Percentiles rank a stretch among this genome's conserved stretches.
Evolutionary conservation across 108 stramenopile genomes (phyloP).

Genomic region (Skeletonema marinoi): DNA sequence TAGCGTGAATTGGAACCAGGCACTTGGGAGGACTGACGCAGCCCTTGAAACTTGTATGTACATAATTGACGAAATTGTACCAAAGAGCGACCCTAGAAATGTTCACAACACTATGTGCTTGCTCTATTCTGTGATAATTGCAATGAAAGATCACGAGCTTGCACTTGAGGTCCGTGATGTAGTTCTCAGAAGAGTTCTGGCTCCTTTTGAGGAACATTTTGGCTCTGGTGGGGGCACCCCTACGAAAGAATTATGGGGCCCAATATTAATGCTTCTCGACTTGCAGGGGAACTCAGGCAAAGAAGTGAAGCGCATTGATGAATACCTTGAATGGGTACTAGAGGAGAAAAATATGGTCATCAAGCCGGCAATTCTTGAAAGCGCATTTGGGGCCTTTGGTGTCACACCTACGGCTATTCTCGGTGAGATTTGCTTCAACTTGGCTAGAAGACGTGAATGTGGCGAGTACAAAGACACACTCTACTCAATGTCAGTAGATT

Average conservation of each 20-base stretch:
- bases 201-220: slow-evolving; percentile 51
- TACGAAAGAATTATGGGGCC: slow-evolving; percentile 54
- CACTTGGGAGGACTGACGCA: slow-evolving; percentile 41
- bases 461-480: too few relatives aligned
- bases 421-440: too few relatives aligned
- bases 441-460: too few relatives aligned
- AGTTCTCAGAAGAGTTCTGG: slow-evolving; percentile 42
- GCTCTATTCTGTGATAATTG: slow-evolving; percentile 52
- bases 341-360: slow-evolving; percentile 9
- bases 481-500: too few relatives aligned
- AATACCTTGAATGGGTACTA: slow-evolving; percentile 59
- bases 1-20: slow-evolving; percentile 49
- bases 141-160: slow-evolving; percentile 55
- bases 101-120: slow-evolving; percentile 60
- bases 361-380: too few relatives aligned
- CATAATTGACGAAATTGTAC: slow-evolving; percentile 54
- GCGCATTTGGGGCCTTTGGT: too few relatives aligned
- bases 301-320: slow-evolving; percentile 38
- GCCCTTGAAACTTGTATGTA: slow-evolving; percentile 53
- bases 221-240: slow-evolving; percentile 49
- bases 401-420: too few relatives aligned
- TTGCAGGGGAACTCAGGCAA: slow-evolving; percentile 31
- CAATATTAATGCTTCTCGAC: slow-evolving; percentile 54
- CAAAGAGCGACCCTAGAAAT: slow-evolving; percentile 59
- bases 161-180: slow-evolving; percentile 39